Percentiles rank a stretch among this genome's conserved stretches.
phyloP scores from a whole-genome alignment of 805 yeast species.

The Barnettozyma vustinii region DNA sequence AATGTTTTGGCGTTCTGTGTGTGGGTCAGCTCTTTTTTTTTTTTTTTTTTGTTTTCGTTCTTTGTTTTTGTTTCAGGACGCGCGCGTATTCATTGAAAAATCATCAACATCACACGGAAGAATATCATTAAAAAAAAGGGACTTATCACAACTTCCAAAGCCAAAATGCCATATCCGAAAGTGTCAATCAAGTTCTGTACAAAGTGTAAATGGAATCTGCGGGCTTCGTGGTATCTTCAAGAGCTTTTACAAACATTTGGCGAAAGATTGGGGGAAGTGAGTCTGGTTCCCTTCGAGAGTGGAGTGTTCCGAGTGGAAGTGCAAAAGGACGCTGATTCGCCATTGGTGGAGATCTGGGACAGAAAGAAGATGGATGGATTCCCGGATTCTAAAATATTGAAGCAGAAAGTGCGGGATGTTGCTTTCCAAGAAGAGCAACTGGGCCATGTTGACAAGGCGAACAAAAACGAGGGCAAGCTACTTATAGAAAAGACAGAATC shows the following conservation, averaged over 20 bases:
- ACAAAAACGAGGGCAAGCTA: conserved; percentile 17
- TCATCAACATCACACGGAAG: no score
- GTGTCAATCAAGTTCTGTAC: conserved; percentile 72
- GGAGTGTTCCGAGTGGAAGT: conserved; percentile 62
- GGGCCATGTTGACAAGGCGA: conserved; percentile 57
- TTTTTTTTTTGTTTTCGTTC: no score
- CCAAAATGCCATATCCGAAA: conserved; percentile 40
- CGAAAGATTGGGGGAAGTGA: conserved; percentile 46
- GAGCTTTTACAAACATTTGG: conserved; percentile 83
- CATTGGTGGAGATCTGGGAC: conserved; percentile 48
- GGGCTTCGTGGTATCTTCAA: conserved; percentile 86
- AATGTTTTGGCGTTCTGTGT: no score
- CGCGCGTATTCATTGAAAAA: no score
- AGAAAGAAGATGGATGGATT: conserved; percentile 64
- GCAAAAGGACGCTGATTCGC: conserved; percentile 30
- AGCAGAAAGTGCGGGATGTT: conserved; percentile 56
- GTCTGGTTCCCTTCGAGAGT: conserved; percentile 40
- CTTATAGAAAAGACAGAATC: neutral
- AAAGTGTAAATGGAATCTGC: conserved; percentile 80
- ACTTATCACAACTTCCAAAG: neutral
- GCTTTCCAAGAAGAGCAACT: conserved; percentile 49
- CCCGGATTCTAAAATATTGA: conserved; percentile 79
- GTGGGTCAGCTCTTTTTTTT: no score
- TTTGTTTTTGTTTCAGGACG: no score
- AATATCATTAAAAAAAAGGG: no score